These are phyloP conservation scores for Ascocoryne sarcoides DNA, from an alignment of 2,329 filamentous ascomycete genomes.

Conservation along the genomic window DNA sequence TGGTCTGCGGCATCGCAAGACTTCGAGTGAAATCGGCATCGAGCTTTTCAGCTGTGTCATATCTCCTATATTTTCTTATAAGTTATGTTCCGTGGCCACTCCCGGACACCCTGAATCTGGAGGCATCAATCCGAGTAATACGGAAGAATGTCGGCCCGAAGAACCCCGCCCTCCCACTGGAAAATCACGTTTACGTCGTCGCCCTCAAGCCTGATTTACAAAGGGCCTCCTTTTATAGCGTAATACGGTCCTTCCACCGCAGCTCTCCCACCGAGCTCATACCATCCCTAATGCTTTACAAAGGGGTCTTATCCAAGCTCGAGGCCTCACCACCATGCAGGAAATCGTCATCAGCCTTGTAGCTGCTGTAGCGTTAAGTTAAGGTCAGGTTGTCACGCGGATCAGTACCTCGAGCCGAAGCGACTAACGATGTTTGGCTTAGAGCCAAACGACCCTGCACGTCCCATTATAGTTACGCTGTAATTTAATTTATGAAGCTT, in stretches of 20 bases:
- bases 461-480: not conserved
- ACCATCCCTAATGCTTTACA: not conserved
- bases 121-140: too few relatives aligned
- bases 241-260: not conserved
- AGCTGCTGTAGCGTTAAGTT: not conserved
- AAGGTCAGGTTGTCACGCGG: not conserved
- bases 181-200: not conserved
- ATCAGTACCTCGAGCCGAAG: not conserved
- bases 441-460: not conserved
- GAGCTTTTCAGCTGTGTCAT: not conserved
- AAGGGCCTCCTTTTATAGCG: constrained; percentile 1
- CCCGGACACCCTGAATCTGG: not conserved
- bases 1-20: not conserved
- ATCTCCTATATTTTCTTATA: not conserved
- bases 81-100: not conserved
- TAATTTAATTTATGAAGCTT: constrained; percentile 2
- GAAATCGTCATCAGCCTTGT: not conserved
- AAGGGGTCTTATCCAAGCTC: not conserved
- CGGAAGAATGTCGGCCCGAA: too few relatives aligned
- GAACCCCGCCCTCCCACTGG: not conserved
- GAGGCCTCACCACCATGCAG: not conserved
- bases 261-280: not conserved
- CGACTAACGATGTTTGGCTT: not conserved
- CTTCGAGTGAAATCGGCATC: not conserved
- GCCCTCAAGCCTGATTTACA: not conserved